Base-by-base conservation (phyloP, 176 grass and related monocot species). In the Juncus inflexus region DNA sequence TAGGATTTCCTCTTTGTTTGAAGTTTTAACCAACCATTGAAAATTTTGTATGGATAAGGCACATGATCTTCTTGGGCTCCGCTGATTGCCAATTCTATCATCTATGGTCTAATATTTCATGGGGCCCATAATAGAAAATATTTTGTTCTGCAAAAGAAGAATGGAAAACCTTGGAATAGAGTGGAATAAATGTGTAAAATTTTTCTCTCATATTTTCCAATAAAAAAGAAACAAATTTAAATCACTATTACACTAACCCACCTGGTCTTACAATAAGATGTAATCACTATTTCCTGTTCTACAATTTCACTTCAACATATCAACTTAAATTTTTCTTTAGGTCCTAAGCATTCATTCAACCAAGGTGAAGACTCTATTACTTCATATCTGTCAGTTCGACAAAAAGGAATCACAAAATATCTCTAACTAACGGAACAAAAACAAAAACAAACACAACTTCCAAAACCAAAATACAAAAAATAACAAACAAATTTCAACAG, bases 11-110 rank as follows among this genome's bases (percentile, higher is more conserved):
- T 47, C 2, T 9, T 9, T 47, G 6, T 47, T 1, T 47, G 4
- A 47, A 47, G 43, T 47, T 47, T 19, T 6, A 28, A 12, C 58
- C 4, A 12, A 61, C 58, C 65, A 54, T 9, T n/a, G 4, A 14
- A 58, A 69, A 70, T 58, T 70, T 6, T 47, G 43, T 47, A 47
- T 58, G 67, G 67, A 70, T 70, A 70, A 70, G 52, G 42, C n/a
- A 40, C 52, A 4, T 35, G 67, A 56, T 71, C 53, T 71, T 71
- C 37, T 15, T 4, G 39, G 15, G 53, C 15, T 3, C 13, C 3
- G 3, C 37, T 55, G 40, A n/a, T 71, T 58, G 52, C 9, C 39
- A 7, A 43, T 42, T 59, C 4, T 70, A 37, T 57, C 35, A 37
- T 54, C 19, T 28, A 28, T 28, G 19, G 19, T 28, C 19, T 28